Base-by-base conservation (phyloP, 176 grass and related monocot genomes). In the Bolboschoenus planiculmis region DNA sequence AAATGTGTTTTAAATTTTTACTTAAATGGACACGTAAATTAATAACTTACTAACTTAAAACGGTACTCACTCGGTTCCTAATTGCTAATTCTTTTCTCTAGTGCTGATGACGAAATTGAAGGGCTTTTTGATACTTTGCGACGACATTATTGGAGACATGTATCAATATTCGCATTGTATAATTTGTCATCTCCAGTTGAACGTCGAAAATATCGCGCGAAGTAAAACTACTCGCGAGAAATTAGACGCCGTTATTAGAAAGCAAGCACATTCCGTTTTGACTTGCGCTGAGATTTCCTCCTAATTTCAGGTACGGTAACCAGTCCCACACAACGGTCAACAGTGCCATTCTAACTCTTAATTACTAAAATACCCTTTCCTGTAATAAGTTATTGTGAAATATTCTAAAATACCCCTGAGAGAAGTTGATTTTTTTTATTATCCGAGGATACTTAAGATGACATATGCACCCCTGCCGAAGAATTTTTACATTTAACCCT, bases 251-350 rank as follows among this genome's bases (percentile, higher is more conserved):
- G 84, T 85, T 65, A 46, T 55, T n/a, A 64, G 13, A 82, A 62
- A 39, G 54, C 33, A 47, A 37, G n/a, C 80, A 62, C 50, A 11
- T 37, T 10, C 82, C 71, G 85, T 89, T 87, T 89, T 90, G 88
- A 92, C 88, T 73, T 26, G 2, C 13, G 50, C n/a, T n/a, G n/a
- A n/a, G n/a, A n/a, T 47, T 13, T 30, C 13, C 44, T 76, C 44
- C 44, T 29, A 51, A 76, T 51, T 76, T 16, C 2, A n/a, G 2
- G 58, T 55, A 8, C 10, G 9, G 37, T 55, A 30, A 63, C 10
- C 11, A 21, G 10, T 56, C 34, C 64, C 36, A 76, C 37, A 85
- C 81, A 81, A 1, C 40, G 55, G 87, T 84, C 79, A 92, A 87
- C 56, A 88, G 61, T 16, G 7, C 33, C 11, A 7, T 18, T 51